A percentile compares a stretch with the other conserved stretches of the same genome.
These are phyloP conservation scores for Halenospora varia DNA, from an alignment of 495 filamentous ascomycete genomes.

Conservation along the genomic window DNA sequence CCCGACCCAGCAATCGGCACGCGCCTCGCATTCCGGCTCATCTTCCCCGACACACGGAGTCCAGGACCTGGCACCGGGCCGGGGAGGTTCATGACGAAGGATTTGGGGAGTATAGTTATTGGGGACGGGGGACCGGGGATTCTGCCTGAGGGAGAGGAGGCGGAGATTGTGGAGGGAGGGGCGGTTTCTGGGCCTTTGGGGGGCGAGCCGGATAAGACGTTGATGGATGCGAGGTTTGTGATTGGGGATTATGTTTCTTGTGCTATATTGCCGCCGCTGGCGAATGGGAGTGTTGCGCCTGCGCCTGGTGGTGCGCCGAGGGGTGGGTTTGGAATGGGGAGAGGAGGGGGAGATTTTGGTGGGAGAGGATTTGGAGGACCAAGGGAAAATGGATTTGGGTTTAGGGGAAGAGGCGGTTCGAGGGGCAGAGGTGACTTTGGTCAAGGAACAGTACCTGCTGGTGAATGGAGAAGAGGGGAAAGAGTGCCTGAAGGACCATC, in stretches of 20 bases:
- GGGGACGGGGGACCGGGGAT: conserved; percentile 53
- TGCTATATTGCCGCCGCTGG: conserved; percentile 70
- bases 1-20: conserved; percentile 76
- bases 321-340: conserved; percentile 41
- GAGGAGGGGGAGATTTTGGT: conserved; percentile 38
- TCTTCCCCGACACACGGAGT: conserved; percentile 74
- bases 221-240: conserved; percentile 73
- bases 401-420: conserved; percentile 20
- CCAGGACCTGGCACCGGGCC: conserved; percentile 38
- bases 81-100: conserved; percentile 63
- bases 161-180: conserved; percentile 20
- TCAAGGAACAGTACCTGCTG: conserved; percentile 24
- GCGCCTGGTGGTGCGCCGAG: conserved; percentile 30
- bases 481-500: conserved; percentile 28
- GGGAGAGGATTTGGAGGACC: conserved; percentile 31
- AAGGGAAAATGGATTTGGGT: conserved; percentile 26
- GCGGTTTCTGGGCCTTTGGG: conserved; percentile 16
- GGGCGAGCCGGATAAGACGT: conserved; percentile 56
- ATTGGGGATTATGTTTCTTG: conserved; percentile 85
- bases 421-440: conserved; percentile 35
- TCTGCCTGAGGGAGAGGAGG: conserved; percentile 24
- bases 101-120: conserved; percentile 79
- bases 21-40: conserved; percentile 77
- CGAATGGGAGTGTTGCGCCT: conserved; percentile 69
- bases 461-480: conserved; percentile 37